Base-by-base conservation (phyloP, 805 yeast genomes). In the Barnettozyma sp. region DNA sequence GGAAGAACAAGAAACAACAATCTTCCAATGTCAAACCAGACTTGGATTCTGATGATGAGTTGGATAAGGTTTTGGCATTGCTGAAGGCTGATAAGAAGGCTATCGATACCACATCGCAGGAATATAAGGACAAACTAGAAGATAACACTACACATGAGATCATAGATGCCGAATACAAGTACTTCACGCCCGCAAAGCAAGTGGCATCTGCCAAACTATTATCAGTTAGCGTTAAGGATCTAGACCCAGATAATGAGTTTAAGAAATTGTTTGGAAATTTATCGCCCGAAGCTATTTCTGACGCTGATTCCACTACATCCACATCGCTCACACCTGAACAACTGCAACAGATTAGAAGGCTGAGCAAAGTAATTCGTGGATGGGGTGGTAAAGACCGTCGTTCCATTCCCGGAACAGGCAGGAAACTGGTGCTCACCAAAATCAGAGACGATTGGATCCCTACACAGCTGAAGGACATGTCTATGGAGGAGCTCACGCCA, bases 351-450 rank as follows among this genome's bases (percentile, higher is more conserved):
- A 72, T 80, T 45, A 79, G 75, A 47, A 68, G 56, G 27, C 35
- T 65, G 34, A 60, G 62, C 21, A 68, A 57, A 43, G 69, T 59
- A n/a, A 75, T 83, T 1, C 68, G 83, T 48, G 87, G 86, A 17
- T 85, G 95, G 95, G 82, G 86, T 30, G 94, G 94, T 0, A 71
- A 73, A 43, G 94, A 84, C 49, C 73, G 78, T 42, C 59, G 81
- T 32, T 62, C 75, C 6, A 73, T 83, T 3, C 95, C 95, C 0
- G 90, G 90, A 19, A 73, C 84, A 1, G 58, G 75, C 0, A 68
- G 86, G 43, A 81, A 82, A 46, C 59, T 85, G 32, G 63, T 71
- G 10, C 62, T 86, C 41, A 77, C 94, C 0, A 78, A 78, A 48
- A 75, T 85, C 30, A 71, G 82, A 52, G 87, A 82, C 41, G 88